Evolutionary conservation across 192 early-diverging fungal species (phyloP), one percentile per base, ranked within the genome.

Genomic region (Entomortierella lignicola): DNA sequence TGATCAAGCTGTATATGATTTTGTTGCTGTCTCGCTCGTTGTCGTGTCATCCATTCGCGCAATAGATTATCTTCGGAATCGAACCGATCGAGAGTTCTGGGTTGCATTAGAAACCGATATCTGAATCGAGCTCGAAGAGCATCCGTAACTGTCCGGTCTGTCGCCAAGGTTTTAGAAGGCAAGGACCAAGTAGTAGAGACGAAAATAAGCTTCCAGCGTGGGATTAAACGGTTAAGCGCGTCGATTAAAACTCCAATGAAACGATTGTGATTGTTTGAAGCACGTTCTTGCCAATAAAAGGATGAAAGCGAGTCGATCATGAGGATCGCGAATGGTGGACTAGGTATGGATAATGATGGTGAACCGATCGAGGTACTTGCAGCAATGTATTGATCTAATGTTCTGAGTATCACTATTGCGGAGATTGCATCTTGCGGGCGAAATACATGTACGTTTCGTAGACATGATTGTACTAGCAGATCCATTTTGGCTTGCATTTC

Each of bases 201-300:
- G 10, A 79, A 55, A 32, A 79, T 30, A 18, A 70, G 68, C 29
- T 66, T 58, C 68, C 68, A 60, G 11, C 55, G 66, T 18, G 47
- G 17, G 8, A 30, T 41, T 8, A 79, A 57, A 1, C 75, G 66
- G 10, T 69, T 51, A 11, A 79, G 17, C 0, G 62, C 68, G 26
- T 79, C 75, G 11, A 70, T 31, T 1, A 70, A 11, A 17, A 37
- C 21, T 6, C 55, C 54, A 41, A 66, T 63, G 42, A 47, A 34
- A 1, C 68, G 66, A 13, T 18, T 52, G 63, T 79, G 75, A 32
- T 27, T 61, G 11, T 32, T 41, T 7, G 59, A 57, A 5, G 67
- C 43, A 8, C 62, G 61, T 31, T 79, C 75, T 23, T 70, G 75
- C 65, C 65, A 69, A n/a, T 65, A 79, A 50, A 79, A 79, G 0